A percentile compares a stretch with the other conserved stretches of the same genome.
Conservation (phyloP, 345 rosid species). For the Dimocarpus longan region DNA sequence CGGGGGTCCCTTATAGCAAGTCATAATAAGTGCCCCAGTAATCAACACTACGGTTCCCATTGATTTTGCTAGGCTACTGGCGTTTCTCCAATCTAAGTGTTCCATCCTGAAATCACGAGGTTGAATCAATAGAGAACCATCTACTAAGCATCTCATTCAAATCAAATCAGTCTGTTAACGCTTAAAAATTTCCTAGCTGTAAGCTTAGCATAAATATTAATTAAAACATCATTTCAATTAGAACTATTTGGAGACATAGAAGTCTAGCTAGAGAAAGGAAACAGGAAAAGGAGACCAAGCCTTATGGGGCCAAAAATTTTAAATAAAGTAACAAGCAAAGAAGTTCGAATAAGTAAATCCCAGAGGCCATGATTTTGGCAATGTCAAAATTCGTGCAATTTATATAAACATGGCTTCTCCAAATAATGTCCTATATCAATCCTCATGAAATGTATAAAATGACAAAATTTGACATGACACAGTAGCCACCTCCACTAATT, state of each 20-base stretch:
- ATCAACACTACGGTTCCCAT: constrained; percentile 45
- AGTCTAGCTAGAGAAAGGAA: not conserved
- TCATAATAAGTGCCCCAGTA: constrained; percentile 46
- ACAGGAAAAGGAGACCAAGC: not conserved
- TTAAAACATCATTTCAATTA: constrained; percentile 1
- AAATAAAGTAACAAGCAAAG: not conserved
- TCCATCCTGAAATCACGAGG: constrained; percentile 44
- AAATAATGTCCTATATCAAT: not conserved
- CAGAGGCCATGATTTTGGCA: not conserved
- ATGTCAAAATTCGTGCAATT: not conserved
- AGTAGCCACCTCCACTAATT: not conserved
- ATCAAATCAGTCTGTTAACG: not conserved
- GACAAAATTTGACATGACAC: not conserved
- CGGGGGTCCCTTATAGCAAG: constrained; percentile 50
- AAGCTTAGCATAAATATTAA: not conserved
- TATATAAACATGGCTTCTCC: not conserved
- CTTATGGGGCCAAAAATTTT: not conserved
- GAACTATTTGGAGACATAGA: not conserved
- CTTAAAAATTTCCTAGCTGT: constrained; percentile 1
- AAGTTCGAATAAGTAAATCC: not conserved
- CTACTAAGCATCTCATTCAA: not conserved
- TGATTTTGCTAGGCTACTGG: constrained; percentile 41
- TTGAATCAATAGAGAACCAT: constrained; percentile 6
- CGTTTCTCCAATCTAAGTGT: constrained; percentile 35
- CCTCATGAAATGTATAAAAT: not conserved